Base-by-base conservation (phyloP, 495 filamentous ascomycete genomes). In the Darksidea phi region DNA sequence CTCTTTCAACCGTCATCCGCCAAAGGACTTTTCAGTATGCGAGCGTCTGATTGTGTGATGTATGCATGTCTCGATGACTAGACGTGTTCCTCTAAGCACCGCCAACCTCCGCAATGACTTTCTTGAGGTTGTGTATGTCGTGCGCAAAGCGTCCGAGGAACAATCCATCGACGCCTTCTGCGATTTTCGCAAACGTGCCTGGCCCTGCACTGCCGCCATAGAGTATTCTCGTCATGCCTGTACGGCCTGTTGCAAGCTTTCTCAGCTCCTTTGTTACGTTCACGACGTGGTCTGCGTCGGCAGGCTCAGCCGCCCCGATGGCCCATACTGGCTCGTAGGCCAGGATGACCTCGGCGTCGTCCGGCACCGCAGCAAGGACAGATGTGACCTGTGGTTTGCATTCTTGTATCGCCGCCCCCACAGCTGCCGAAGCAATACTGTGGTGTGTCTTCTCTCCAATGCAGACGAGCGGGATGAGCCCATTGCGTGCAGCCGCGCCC, bases 281-380 rank as follows among this genome's bases (percentile, higher is more conserved):
- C 3, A 81, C 77, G 3, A 95, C 88, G 73, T 94, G 85, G 57
- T 87, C 84, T 25, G 82, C 79, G 8, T 76, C 75, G 2, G 90
- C 90, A n/a, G 90, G 89, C 64, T 84, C 77, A 0, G 76, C 74
- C 25, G 88, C 81, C 2, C 90, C 90, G 73, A 95, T 95, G 0
- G 89, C 90, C 90, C 90, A 95, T 0, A 93, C 88, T 11, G 90
- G 90, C 76, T 95, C 90, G 70, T 95, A 95, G 2, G 89, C 90
- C 38, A 94, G 79, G 13, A 92, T 84, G 18, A 93, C 80, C n/a
- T 90, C 83, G 1, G 80, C 80, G 10, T 83, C 76, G 1, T 68
- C 73, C 0, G 81, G 78, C 21, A 91, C 73, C 0, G 77, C 80
- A 13, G 73, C 73, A 17, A 94, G 67, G 7, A 88, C 83, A 1